Percentiles rank a stretch among this genome's conserved stretches.
Evolutionary conservation across 306 rosid genomes (phyloP).

Genomic region (Gynostemma pentaphyllum): DNA sequence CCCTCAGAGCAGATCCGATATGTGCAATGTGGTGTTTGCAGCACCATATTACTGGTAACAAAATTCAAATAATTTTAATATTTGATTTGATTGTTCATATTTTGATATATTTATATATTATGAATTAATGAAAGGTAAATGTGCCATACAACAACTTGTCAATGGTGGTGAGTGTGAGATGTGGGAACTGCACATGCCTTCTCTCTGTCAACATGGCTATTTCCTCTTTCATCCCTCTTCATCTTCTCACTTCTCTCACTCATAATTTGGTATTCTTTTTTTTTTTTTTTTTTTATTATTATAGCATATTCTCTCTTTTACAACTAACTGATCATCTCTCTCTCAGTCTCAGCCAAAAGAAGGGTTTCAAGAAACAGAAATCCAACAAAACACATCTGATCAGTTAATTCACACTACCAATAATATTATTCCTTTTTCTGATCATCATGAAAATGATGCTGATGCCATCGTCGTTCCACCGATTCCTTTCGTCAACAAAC

Average conservation of each 20-base stretch:
- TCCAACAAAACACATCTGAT: background rate
- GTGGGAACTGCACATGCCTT: conserved; percentile 87
- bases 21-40: conserved; percentile 79
- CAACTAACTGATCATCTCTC: background rate
- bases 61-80: background rate
- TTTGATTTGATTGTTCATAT: background rate
- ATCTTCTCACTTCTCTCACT: conserved; percentile 57
- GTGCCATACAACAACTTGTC: conserved; percentile 87
- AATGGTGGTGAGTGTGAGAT: conserved; percentile 80
- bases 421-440: background rate
- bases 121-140: conserved; percentile 46
- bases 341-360: background rate
- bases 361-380: background rate
- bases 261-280: background rate
- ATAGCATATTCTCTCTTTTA: too few relatives aligned
- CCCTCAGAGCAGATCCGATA: conserved; percentile 74
- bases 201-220: conserved; percentile 76
- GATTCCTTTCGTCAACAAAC: conserved; percentile 53
- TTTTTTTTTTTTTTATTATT: too few relatives aligned
- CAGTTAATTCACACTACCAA: conserved; percentile 14
- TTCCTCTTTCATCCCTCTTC: conserved; percentile 75
- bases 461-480: conserved; percentile 18
- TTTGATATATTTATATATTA: background rate
- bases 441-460: conserved; percentile 57
- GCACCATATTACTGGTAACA: conserved; percentile 65